Percentiles rank a stretch among this genome's conserved stretches.
Conservation (phyloP, 148 eudicot species). For the Polygonum aviculare region DNA sequence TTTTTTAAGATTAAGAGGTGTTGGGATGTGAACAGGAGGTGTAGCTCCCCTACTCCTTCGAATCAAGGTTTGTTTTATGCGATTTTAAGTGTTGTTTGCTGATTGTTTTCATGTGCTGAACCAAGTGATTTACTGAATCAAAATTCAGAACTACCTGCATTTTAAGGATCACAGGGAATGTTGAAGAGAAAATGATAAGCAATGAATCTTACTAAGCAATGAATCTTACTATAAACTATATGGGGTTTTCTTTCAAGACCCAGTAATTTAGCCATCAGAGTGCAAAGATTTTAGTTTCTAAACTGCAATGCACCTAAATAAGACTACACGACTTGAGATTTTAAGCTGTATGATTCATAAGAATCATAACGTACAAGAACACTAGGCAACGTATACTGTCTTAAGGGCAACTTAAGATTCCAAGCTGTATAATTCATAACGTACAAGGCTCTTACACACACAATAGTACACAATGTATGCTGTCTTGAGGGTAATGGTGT, state of each 20-base stretch:
- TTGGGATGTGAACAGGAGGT: constrained; percentile 8
- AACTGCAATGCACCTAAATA: neutral
- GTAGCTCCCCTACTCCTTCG: neutral
- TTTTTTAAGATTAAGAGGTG: constrained; percentile 77
- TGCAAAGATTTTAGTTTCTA: neutral
- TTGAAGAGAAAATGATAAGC: neutral
- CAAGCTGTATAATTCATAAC: too few relatives aligned
- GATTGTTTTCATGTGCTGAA: neutral
- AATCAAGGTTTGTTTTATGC: neutral
- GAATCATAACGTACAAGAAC: neutral
- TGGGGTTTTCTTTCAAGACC: neutral
- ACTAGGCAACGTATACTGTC: neutral
- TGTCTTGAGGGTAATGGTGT: neutral
- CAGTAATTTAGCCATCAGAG: neutral
- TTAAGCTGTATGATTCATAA: neutral
- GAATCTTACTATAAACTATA: neutral
- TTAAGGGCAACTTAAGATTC: neutral
- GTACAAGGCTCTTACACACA: neutral
- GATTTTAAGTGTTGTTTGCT: neutral
- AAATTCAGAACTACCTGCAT: too few relatives aligned
- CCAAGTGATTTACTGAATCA: neutral
- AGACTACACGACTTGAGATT: neutral
- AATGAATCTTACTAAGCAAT: too few relatives aligned
- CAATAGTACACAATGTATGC: neutral
- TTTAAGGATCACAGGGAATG: neutral